Conservation (phyloP, 2,329 filamentous ascomycete genomes). For the Emmonsiellopsis sp. region DNA sequence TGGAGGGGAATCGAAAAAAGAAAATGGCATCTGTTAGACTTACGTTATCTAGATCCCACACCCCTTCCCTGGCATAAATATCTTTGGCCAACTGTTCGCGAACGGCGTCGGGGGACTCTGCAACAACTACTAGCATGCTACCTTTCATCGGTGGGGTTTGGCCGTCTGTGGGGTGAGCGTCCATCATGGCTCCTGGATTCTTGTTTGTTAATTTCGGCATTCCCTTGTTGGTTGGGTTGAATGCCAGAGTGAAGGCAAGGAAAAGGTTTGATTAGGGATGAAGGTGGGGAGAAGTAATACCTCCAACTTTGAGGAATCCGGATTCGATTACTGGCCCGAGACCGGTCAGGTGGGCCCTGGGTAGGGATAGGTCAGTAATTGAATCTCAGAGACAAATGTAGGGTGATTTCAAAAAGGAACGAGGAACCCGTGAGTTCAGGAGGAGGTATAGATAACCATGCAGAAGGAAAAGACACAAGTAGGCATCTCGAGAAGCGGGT, state of each 20-base stretch:
- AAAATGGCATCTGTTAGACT: constrained; percentile 25
- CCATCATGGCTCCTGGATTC: constrained; percentile 53
- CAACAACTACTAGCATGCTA: constrained; percentile 58
- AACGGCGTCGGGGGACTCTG: constrained; percentile 60
- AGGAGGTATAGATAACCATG: too few relatives aligned
- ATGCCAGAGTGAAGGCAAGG: background rate
- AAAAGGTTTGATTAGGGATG: background rate
- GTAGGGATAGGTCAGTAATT: background rate
- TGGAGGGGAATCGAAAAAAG: background rate
- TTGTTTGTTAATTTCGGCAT: background rate
- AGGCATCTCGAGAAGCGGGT: too few relatives aligned
- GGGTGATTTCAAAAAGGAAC: background rate
- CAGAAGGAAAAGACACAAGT: too few relatives aligned
- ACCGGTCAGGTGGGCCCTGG: constrained; percentile 47
- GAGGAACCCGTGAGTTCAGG: too few relatives aligned
- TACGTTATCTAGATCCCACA: constrained; percentile 70
- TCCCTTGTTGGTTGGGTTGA: background rate
- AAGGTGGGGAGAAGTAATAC: constrained; percentile 30
- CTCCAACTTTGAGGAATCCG: constrained; percentile 56
- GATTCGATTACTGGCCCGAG: constrained; percentile 44
- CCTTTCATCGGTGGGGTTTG: constrained; percentile 60
- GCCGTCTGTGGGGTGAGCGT: constrained; percentile 55
- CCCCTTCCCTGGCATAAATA: constrained; percentile 59
- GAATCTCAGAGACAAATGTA: background rate
- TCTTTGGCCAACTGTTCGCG: constrained; percentile 58